Evolutionary conservation across 164 flowering plant genomes (phyloP), one percentile per base, ranked within the genome.

Genomic region (Macadamia tetraphylla): DNA sequence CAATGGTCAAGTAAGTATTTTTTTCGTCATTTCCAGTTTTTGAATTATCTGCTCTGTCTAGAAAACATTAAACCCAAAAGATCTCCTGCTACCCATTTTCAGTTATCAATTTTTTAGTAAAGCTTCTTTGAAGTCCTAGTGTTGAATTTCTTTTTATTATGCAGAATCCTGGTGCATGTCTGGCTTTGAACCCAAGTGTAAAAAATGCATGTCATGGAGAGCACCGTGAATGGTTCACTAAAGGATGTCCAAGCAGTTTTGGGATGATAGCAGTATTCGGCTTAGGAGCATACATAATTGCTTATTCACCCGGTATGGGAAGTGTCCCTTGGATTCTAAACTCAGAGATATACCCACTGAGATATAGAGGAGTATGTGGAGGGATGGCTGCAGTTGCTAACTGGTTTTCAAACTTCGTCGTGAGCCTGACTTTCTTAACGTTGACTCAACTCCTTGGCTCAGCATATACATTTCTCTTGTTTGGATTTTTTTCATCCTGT

Each of bases 261-360:
- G 87, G 91, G 1, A 82, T 86, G 82, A 57, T 84, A 3, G 90
- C 94, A 1, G 51, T 87, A 0, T 29, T 82, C 8, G 85, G 87
- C 29, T 66, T 89, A 7, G 86, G 85, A 3, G 72, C 82, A 6
- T 84, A 87, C 77, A 86, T 89, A 73, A 82, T 84, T 23, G 81
- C 67, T 71, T 89, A 76, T 77, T 86, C 92, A 12, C 95, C 95
- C 6, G 95, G 90, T 6, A 87, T 86, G 89, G 92, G 90, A 5
- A 82, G 86, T 1, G 85, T 79, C 10, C 91, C 89, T 11, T 87
- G 95, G 92, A 81, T 85, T 17, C 85, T 23, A 23, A 23, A 23
- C 23, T 23, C 23, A 0, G 23, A 23, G 23, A 23, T 23, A 23
- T 23, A 23, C 65, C 95, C 92, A 0, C 23, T 87, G 58, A 57